Evolutionary conservation across 208 protist species (phyloP).

Genomic region (Balamuthia mandrillaris): DNA sequence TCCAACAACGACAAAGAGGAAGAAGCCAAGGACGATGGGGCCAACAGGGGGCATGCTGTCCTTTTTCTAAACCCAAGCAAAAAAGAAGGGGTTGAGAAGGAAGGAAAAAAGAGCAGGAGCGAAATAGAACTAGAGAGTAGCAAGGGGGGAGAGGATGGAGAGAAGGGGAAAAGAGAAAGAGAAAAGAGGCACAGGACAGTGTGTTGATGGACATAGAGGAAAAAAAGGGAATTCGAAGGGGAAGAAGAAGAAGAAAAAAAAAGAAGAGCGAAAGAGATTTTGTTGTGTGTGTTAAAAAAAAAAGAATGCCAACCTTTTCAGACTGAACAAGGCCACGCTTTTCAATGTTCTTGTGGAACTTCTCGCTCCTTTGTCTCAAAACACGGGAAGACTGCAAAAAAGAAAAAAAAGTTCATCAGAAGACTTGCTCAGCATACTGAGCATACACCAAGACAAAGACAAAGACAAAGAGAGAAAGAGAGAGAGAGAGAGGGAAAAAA

Average conservation of each 20-base stretch:
- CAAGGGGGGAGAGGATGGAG: background rate
- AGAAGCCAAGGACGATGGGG: constrained; percentile 39
- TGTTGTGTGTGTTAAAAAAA: no score
- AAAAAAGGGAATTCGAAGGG: background rate
- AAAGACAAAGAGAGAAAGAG: no score
- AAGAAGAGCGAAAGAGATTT: background rate
- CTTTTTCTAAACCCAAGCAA: background rate
- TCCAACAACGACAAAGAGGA: constrained; percentile 39
- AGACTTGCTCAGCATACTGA: no score
- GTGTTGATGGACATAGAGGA: background rate
- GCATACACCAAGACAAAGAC: no score
- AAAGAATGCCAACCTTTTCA: no score
- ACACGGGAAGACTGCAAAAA: background rate
- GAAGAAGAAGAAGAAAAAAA: no score
- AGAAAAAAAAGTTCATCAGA: background rate
- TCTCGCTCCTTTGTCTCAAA: background rate
- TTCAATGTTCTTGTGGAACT: constrained; percentile 20
- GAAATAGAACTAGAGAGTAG: no score
- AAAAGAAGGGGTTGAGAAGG: background rate
- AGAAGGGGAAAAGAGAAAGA: background rate
- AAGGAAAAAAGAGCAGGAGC: background rate
- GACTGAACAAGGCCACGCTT: background rate
- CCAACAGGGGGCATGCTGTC: constrained; percentile 16
- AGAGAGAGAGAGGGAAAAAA: no score
- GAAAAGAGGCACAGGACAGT: background rate